Conservation (phyloP, 495 filamentous ascomycete species). For the Halenospora varia region DNA sequence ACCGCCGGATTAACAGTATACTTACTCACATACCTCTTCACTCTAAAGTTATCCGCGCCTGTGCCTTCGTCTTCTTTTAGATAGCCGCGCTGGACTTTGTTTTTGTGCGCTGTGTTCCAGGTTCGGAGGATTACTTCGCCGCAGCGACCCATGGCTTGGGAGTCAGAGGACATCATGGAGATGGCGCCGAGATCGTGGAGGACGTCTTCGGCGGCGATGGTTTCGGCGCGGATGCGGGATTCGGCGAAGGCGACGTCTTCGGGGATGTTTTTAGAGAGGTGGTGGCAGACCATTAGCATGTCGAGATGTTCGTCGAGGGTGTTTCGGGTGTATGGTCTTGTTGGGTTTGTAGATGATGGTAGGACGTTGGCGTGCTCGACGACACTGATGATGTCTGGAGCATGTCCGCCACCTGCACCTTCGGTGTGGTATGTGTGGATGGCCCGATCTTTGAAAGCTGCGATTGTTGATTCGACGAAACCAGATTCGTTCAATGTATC, state of each 20-base stretch:
- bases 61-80: conserved; percentile 77
- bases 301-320: conserved; percentile 96
- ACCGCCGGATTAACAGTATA: conserved; percentile 97
- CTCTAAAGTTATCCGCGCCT: conserved; percentile 86
- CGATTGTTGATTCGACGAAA: conserved; percentile 90
- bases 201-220: conserved; percentile 96
- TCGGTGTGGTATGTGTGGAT: conserved; percentile 99
- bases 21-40: conserved; percentile 92
- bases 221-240: conserved; percentile 90
- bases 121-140: conserved; percentile 93
- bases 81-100: conserved; percentile 79
- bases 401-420: conserved; percentile 93
- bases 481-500: conserved; percentile 97
- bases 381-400: conserved; percentile 93
- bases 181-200: conserved; percentile 95
- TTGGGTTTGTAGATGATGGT: conserved; percentile 90
- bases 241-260: conserved; percentile 97
- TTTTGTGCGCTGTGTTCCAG: conserved; percentile 98
- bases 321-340: conserved; percentile 86
- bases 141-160: conserved; percentile 95
- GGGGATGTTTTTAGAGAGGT: conserved; percentile 84
- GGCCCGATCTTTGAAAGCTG: conserved; percentile 80
- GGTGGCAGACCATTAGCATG: conserved; percentile 99
- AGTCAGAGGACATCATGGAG: conserved; percentile 97
- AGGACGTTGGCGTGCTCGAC: conserved; percentile 92